Base-by-base conservation (phyloP, 352 stramenopile species). In the Phytophthora ramorum region DNA sequence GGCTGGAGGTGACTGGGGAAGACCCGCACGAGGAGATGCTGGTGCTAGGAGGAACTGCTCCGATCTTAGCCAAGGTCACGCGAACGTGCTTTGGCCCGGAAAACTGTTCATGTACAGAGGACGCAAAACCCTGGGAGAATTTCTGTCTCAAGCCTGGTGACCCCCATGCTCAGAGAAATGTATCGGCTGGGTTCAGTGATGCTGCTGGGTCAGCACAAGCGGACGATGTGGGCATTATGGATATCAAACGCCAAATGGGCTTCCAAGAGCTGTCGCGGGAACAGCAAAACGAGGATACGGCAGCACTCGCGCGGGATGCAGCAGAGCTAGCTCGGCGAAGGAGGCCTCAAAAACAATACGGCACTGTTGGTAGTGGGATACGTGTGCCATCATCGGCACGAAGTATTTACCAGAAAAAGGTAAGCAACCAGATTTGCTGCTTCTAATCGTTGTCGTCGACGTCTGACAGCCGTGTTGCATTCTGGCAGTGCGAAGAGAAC, bases 161-260 rank as follows among this genome's bases (percentile, higher is more conserved):
- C n/a, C 53, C 45, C 16, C 30, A 56, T 14, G 35, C 56, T 13
- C 37, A 64, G 26, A 68, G 43, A 0, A 3, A 26, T 12, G 12
- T 20, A 8, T 37, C 12, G 24, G 30, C 16, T 35, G 19, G 32
- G 40, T 26, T 50, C 35, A 13, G 0, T 14, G 28, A 34, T 19
- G 54, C 7, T 17, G n/a, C 19, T 13, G 41, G 19, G 7, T 30
- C 26, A 40, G 20, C 35, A 14, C 45, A 63, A 44, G 47, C 22
- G 6, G 34, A 78, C 16, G 58, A 90, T 40, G 66, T 90, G 24
- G 81, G 84, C 7, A 76, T 92, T 30, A 69, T 70, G 17, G 81
- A 86, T 46, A 81, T 92, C 34, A 92, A 91, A 59, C 78, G 84
- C 16, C 76, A 84, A 58, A 89, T 80, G 61, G 84, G 84, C 4